Evolutionary conservation across 108 stramenopile genomes (phyloP), one percentile per base, ranked within the genome.

Genomic region (Chaetoceros tenuissimus): DNA sequence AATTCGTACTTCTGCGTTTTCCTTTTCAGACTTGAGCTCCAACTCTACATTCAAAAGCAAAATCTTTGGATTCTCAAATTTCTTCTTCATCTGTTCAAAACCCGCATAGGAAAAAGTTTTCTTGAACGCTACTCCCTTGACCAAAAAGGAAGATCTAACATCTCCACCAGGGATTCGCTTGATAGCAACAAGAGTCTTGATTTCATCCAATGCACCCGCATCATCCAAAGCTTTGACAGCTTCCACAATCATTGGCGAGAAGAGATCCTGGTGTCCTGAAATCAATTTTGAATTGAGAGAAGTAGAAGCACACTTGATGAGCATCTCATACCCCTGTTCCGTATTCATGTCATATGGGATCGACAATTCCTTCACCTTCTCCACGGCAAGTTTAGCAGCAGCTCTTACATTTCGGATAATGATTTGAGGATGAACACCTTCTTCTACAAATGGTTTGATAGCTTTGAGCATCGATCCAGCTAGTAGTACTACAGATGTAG

Each of bases 11-110:
- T 99, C 97, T 34, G 98, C 98, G 77, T 97, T 97, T 72, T 97
- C 98, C 83, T 97, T 95, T 84, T 98, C 97, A 48, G 73, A 73
- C 82, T 99, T 99, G 57, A 99, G 79, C 78, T 99, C 98, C 54
- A 99, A 77, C 71, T 99, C 98, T 48, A 99, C 96, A 66, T 98
- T 98, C 47, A 99, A 79, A 46, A 98, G 63, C 25, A 99, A 63
- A 26, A 99, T 72, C 52, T 91, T 89, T 1, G 97, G 95, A 68
- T 94, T 70, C 5, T 57, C 54, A 65, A 98, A 97, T 52, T 74
- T 62, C 77, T 99, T 99, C 34, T 96, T 95, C 96, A 97, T 97
- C 83, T 99, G 98, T 77, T 99, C 98, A 71, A 97, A 98, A 17
- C 98, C 98, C 7, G 98, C 98, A 59, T 99, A 99, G 28, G 84